These are phyloP conservation scores for Neurospora hispaniola DNA, from an alignment of 495 filamentous ascomycete species.

Conservation along the genomic window DNA sequence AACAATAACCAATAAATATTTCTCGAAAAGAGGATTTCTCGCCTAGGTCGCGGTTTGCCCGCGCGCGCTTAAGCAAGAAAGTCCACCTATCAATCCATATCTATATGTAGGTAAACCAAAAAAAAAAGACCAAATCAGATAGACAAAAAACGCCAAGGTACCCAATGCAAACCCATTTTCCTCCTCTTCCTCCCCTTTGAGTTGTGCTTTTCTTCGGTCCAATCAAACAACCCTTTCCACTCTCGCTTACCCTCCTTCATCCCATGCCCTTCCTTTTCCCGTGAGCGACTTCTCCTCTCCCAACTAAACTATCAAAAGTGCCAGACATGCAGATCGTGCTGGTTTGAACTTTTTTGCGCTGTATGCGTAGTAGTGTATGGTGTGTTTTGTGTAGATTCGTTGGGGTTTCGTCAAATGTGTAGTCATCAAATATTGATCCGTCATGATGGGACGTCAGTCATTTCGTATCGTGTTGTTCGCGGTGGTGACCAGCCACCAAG, in stretches of 20 bases:
- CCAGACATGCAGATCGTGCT: slow-evolving; percentile 14
- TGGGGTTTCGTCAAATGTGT: background rate
- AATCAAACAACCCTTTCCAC: background rate
- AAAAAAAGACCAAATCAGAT: background rate
- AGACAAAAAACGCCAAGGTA: background rate
- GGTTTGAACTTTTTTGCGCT: background rate
- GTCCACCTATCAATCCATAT: background rate
- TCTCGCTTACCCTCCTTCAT: background rate
- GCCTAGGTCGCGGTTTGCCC: background rate
- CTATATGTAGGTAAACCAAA: background rate
- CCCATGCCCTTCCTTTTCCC: background rate
- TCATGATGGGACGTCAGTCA: slow-evolving; percentile 17
- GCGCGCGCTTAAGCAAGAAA: background rate
- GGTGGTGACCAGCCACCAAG: slow-evolving; percentile 8
- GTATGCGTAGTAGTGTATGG: background rate
- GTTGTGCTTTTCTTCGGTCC: background rate
- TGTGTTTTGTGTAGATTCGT: background rate
- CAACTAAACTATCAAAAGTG: background rate
- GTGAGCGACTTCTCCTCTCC: background rate
- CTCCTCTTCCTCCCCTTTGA: background rate
- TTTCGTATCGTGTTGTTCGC: slow-evolving; percentile 8
- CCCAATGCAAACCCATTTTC: background rate
- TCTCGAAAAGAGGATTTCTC: background rate
- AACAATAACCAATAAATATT: background rate
- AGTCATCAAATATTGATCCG: slow-evolving; percentile 1